These are phyloP conservation scores for Aspergillus pseudonomiae DNA, from an alignment of 2,329 filamentous ascomycete species.

Conservation along the genomic window DNA sequence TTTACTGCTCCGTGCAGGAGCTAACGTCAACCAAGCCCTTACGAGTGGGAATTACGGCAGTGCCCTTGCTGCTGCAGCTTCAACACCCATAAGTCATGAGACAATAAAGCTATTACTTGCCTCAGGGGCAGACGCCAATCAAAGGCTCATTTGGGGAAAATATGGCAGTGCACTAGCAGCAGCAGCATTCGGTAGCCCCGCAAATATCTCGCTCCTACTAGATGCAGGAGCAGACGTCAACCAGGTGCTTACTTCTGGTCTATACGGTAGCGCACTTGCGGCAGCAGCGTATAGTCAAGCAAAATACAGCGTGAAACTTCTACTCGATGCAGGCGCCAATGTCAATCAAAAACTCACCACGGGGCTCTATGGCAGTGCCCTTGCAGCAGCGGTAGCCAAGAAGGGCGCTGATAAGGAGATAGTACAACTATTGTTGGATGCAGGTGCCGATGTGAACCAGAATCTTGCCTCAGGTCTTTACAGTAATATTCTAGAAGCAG, in stretches of 20 bases:
- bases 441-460: neutral
- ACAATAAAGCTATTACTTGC: neutral
- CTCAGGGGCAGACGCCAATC: neutral
- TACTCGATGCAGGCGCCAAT: constrained; percentile 1
- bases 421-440: neutral
- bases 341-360: neutral
- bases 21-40: neutral
- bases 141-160: neutral
- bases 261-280: neutral
- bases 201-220: neutral
- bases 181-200: neutral
- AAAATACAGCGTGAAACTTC: neutral
- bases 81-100: neutral
- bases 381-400: neutral
- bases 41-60: neutral
- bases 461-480: neutral
- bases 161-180: neutral
- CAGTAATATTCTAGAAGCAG: neutral
- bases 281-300: neutral
- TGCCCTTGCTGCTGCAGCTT: neutral
- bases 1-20: neutral
- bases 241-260: neutral
- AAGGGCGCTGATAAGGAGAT: neutral
- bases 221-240: neutral
- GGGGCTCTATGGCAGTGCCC: neutral